phyloP scores from a whole-genome alignment of 768 basidiomycete genomes.

The Tylopilus rubrobrunneus region DNA sequence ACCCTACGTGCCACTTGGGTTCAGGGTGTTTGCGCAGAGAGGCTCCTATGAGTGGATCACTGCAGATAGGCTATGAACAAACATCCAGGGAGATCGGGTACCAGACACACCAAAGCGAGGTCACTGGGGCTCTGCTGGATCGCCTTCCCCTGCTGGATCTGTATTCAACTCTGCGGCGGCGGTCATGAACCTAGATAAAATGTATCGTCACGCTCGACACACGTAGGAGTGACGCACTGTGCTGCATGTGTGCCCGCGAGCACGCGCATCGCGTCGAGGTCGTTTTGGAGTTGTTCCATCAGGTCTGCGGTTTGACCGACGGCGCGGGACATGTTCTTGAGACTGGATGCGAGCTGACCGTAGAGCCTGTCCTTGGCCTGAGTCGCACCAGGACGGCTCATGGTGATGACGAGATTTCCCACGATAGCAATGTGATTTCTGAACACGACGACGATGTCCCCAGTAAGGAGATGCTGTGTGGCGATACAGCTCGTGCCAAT shows the following conservation, averaged over 20 bases:
- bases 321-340: slow-evolving; percentile 64
- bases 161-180: slow-evolving; percentile 41
- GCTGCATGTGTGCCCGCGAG: slow-evolving; percentile 79
- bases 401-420: slow-evolving; percentile 11
- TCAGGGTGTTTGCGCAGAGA: too few relatives aligned
- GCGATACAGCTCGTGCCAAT: background rate
- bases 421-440: background rate
- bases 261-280: slow-evolving; percentile 73
- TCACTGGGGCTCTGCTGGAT: slow-evolving; percentile 7
- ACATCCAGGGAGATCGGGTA: background rate
- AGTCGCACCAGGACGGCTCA: slow-evolving; percentile 47
- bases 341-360: slow-evolving; percentile 64
- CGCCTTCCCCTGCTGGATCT: slow-evolving; percentile 22
- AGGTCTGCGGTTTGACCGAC: slow-evolving; percentile 72
- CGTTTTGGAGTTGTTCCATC: slow-evolving; percentile 70
- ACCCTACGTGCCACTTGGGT: too few relatives aligned
- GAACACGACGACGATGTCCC: too few relatives aligned
- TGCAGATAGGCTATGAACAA: background rate
- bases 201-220: background rate
- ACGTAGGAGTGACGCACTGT: slow-evolving; percentile 48
- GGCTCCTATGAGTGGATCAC: background rate
- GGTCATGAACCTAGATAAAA: slow-evolving; percentile 45
- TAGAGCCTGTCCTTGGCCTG: slow-evolving; percentile 82
- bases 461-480: too few relatives aligned
- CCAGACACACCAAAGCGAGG: background rate